Evolutionary conservation across 179 eudicot species (phyloP).

Genomic region (Heliamphora pulchella): DNA sequence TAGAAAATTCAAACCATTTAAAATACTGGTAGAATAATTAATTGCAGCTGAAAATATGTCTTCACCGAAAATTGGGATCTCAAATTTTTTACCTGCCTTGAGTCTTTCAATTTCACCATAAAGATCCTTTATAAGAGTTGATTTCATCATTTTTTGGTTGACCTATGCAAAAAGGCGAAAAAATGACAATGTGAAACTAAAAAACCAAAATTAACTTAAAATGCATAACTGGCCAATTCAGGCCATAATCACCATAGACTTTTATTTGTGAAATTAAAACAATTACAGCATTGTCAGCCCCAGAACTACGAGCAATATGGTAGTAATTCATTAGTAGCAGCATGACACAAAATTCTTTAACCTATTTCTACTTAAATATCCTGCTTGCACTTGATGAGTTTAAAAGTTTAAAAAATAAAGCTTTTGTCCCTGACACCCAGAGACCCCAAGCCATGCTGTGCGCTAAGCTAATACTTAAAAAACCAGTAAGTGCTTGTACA

Average conservation of each 20-base stretch:
- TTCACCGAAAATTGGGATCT: slow-evolving; percentile 1
- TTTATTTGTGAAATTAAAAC: background rate
- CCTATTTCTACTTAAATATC: background rate
- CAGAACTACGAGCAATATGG: background rate
- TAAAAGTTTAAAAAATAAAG: background rate
- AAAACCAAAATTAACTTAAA: too few relatives aligned
- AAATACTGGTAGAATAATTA: background rate
- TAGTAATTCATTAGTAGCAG: background rate
- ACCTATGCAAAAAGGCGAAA: slow-evolving; percentile 36
- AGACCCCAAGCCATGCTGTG: background rate
- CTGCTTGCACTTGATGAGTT: background rate
- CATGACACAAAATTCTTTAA: background rate
- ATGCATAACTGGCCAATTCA: background rate
- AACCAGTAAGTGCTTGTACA: background rate
- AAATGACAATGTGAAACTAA: too few relatives aligned
- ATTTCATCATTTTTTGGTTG: slow-evolving; percentile 97
- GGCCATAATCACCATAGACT: background rate
- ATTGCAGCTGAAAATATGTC: background rate
- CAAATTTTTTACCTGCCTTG: slow-evolving; percentile 48
- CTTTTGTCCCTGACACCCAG: background rate
- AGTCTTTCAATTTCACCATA: slow-evolving; percentile 94
- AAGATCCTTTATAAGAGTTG: slow-evolving; percentile 91
- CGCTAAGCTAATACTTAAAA: background rate
- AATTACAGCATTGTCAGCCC: background rate
- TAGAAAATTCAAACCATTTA: background rate